Evolutionary conservation across 768 basidiomycete species (phyloP).

Genomic region (Crassisporium funariophilum): DNA sequence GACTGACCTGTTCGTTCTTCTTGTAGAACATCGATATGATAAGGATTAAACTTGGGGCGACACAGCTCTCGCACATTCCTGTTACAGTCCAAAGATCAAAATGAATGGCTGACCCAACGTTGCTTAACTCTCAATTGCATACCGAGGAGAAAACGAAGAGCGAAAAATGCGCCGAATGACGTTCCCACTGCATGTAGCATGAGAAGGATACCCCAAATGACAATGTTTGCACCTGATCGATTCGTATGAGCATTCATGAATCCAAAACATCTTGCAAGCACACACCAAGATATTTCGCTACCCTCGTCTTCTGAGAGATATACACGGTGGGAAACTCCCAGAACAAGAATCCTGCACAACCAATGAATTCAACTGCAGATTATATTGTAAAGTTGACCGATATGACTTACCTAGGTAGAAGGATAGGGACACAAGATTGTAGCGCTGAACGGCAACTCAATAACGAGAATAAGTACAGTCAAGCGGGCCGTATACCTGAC

Average conservation of each 20-base stretch:
- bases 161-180: conserved; percentile 64
- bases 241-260: background rate
- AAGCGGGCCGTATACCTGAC: conserved; percentile 41
- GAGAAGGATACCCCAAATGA: conserved; percentile 59
- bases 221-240: conserved; percentile 51
- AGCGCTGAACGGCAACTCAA: conserved; percentile 40
- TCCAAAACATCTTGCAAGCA: background rate
- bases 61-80: conserved; percentile 73
- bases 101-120: background rate
- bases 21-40: conserved; percentile 71
- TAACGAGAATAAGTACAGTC: background rate
- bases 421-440: conserved; percentile 64
- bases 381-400: background rate
- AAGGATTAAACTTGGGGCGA: conserved; percentile 62
- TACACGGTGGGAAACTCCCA: conserved; percentile 72
- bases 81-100: background rate
- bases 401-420: conserved; percentile 56
- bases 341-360: conserved; percentile 48
- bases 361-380: background rate
- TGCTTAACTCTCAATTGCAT: conserved; percentile 7
- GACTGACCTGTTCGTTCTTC: conserved; percentile 59
- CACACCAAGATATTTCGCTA: conserved; percentile 64
- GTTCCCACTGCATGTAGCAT: conserved; percentile 61
- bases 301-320: conserved; percentile 59
- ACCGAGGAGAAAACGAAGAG: conserved; percentile 62